A percentile compares a stretch with the other conserved stretches of the same genome.
These are phyloP conservation scores for Apiotrichum laibachii DNA, from an alignment of 1,284 basidiomycete genomes.

Conservation along the genomic window DNA sequence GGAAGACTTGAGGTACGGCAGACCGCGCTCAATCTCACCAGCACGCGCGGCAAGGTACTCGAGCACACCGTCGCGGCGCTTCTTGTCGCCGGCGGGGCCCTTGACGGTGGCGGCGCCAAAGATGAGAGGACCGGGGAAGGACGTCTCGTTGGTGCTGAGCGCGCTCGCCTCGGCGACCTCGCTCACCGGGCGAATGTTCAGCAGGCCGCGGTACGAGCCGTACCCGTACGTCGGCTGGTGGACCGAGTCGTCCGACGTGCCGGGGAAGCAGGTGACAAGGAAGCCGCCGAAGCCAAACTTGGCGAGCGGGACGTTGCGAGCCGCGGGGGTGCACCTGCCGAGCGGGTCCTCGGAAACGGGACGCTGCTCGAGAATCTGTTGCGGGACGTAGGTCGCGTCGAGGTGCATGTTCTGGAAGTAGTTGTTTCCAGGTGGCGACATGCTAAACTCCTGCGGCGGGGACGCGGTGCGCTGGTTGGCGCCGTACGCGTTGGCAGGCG, in stretches of 20 bases:
- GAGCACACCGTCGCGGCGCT: conserved; percentile 73
- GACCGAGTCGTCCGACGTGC: conserved; percentile 67
- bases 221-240: conserved; percentile 54
- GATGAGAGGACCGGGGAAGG: conserved; percentile 82
- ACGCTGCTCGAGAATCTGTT: conserved; percentile 52
- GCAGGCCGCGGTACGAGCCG: conserved; percentile 61
- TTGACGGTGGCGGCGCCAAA: conserved; percentile 66
- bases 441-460: conserved; percentile 27
- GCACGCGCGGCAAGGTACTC: conserved; percentile 72
- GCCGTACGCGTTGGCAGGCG: conserved; percentile 24
- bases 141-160: conserved; percentile 58
- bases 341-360: conserved; percentile 67
- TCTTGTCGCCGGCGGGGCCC: conserved; percentile 64
- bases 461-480: conserved; percentile 19
- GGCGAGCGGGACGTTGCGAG: conserved; percentile 66
- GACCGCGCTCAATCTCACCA: conserved; percentile 70
- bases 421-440: conserved; percentile 33
- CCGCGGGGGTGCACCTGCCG: conserved; percentile 63
- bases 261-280: conserved; percentile 80
- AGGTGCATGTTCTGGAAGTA: conserved; percentile 63
- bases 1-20: conserved; percentile 65
- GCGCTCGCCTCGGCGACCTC: conserved; percentile 67
- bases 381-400: conserved; percentile 59
- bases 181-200: conserved; percentile 66
- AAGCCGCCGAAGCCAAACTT: conserved; percentile 88